Conservation (phyloP, 2,329 filamentous ascomycete species). For the Diaporthe aspalathi region DNA sequence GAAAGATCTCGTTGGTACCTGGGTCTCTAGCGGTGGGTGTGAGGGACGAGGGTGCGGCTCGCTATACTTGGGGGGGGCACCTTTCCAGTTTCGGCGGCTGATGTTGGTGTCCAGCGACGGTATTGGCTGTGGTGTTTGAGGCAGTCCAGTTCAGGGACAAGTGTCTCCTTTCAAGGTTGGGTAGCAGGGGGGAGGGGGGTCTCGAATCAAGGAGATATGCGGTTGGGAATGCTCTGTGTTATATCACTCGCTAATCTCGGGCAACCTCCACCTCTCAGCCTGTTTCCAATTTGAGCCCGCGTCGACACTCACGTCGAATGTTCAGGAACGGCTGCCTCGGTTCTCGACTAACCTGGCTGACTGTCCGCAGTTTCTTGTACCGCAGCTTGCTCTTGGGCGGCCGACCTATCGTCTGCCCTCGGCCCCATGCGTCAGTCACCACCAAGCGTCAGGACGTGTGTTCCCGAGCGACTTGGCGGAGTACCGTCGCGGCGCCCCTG, state of each 20-base stretch:
- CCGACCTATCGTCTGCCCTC: not conserved
- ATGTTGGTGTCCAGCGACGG: not conserved
- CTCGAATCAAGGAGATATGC: slow-evolving; percentile 20
- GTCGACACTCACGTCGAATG: not conserved
- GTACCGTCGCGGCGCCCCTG: not conserved
- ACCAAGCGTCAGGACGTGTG: not conserved
- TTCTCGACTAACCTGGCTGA: not conserved
- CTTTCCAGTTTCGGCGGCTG: slow-evolving; percentile 32
- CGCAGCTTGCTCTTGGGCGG: not conserved
- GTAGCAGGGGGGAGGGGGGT: slow-evolving; percentile 26
- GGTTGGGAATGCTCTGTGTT: slow-evolving; percentile 27
- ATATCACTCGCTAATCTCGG: slow-evolving; percentile 19
- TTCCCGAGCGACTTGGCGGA: not conserved
- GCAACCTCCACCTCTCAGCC: not conserved
- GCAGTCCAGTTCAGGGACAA: slow-evolving; percentile 20
- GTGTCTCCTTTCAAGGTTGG: slow-evolving; percentile 17
- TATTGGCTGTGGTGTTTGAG: slow-evolving; percentile 12
- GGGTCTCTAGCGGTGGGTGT: not conserved
- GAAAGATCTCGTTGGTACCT: slow-evolving; percentile 1
- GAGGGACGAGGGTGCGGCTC: slow-evolving; percentile 9
- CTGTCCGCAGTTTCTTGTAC: slow-evolving; percentile 1
- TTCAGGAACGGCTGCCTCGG: not conserved
- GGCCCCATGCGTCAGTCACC: not conserved
- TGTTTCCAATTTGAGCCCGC: slow-evolving; percentile 3
- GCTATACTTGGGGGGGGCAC: slow-evolving; percentile 3